Evolutionary conservation across 148 eudicot genomes (phyloP).

Genomic region (Rhododendron henanense): DNA sequence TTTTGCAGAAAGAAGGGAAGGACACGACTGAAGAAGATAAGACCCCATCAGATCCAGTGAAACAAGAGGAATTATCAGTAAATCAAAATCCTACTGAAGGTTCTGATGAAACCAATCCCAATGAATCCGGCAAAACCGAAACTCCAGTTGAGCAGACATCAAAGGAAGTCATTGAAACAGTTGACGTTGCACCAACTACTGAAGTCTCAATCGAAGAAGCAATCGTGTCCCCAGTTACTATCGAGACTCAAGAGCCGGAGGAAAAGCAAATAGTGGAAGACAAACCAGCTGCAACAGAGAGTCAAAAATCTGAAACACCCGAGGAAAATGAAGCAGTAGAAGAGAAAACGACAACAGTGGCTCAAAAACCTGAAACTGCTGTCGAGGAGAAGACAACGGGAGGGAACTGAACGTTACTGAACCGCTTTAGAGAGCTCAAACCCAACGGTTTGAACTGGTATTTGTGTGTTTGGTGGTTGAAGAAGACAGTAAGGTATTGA

Average conservation of each 20-base stretch:
- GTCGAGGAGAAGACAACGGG: not conserved
- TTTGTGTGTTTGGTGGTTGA: constrained; percentile 1
- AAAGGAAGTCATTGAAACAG: not conserved
- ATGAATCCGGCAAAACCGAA: not conserved
- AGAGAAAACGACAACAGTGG: not conserved
- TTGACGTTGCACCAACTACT: not conserved
- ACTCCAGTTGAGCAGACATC: not conserved
- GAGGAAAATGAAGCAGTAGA: not conserved
- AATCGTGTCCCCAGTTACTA: too few relatives aligned
- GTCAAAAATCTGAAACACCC: not conserved
- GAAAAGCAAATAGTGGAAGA: not conserved
- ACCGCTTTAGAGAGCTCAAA: not conserved
- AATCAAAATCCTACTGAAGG: not conserved
- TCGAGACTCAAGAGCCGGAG: not conserved
- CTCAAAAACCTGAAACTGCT: not conserved
- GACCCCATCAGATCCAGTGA: not conserved
- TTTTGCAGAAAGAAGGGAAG: constrained; percentile 12
- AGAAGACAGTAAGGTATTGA: not conserved
- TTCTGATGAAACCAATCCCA: not conserved
- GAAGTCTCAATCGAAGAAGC: too few relatives aligned
- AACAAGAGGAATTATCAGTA: not conserved
- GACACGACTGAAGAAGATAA: not conserved
- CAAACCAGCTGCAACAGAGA: not conserved
- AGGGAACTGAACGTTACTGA: not conserved
- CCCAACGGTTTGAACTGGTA: not conserved